Conservation (phyloP, 1,139 yeast species). For the Debaryomyces coudertii region DNA sequence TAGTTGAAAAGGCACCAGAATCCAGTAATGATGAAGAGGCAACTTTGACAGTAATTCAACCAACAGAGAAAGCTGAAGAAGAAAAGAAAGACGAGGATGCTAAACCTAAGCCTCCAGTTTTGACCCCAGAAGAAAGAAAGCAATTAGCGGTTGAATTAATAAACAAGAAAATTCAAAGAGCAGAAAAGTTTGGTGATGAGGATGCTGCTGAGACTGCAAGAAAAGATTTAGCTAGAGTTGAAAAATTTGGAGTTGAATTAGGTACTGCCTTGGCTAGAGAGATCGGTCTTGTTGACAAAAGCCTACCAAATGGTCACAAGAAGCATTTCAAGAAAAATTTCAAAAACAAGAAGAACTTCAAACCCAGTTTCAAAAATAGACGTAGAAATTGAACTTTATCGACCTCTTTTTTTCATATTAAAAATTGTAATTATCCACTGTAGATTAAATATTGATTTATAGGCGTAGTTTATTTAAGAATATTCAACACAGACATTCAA, state of each 20-base stretch:
- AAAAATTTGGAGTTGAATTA: slow-evolving; percentile 79
- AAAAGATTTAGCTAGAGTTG: slow-evolving; percentile 68
- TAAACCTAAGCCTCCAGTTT: slow-evolving; percentile 38
- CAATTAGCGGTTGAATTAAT: slow-evolving; percentile 69
- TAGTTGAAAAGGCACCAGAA: slow-evolving; percentile 10
- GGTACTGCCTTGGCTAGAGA: slow-evolving; percentile 71
- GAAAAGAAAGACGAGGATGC: slow-evolving; percentile 22
- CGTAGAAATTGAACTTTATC: slow-evolving; percentile 7
- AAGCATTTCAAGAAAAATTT: slow-evolving; percentile 19
- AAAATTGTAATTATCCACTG: slow-evolving; percentile 5
- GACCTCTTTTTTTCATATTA: not conserved
- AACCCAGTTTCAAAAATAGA: slow-evolving; percentile 13
- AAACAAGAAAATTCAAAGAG: slow-evolving; percentile 68
- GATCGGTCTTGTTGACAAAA: slow-evolving; percentile 54
- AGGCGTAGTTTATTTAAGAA: slow-evolving; percentile 2
- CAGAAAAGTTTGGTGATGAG: slow-evolving; percentile 76
- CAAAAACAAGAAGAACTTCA: slow-evolving; percentile 18
- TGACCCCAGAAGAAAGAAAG: slow-evolving; percentile 71
- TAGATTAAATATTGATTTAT: slow-evolving; percentile 5
- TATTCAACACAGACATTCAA: not conserved
- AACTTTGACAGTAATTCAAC: slow-evolving; percentile 19
- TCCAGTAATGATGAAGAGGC: slow-evolving; percentile 13
- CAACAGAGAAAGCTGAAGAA: slow-evolving; percentile 15
- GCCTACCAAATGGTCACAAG: slow-evolving; percentile 27
- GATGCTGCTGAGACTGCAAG: slow-evolving; percentile 54